Conservation (phyloP, 495 filamentous ascomycete genomes). For the Podospora pseudoanserina region DNA sequence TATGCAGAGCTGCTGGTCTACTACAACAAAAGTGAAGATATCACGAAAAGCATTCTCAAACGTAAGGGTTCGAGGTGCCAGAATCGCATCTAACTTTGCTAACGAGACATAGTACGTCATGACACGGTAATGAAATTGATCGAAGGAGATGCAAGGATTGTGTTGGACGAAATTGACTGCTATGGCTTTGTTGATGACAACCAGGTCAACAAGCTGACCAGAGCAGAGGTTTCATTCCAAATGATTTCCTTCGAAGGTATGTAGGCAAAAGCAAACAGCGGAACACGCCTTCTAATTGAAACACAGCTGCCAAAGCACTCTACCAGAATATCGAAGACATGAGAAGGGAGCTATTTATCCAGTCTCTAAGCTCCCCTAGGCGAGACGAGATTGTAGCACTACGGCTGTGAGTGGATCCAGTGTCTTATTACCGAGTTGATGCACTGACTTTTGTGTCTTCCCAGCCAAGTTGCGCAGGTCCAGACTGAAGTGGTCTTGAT, state of each 20-base stretch:
- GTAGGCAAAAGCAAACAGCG: no score
- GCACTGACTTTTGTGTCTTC: not conserved
- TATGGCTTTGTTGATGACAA: conserved; percentile 4
- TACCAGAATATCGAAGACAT: conserved; percentile 23
- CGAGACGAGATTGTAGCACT: conserved; percentile 22
- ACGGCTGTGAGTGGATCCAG: conserved; percentile 15
- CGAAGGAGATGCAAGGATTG: not conserved
- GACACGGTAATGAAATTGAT: not conserved
- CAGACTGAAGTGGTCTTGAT: conserved; percentile 24
- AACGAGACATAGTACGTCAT: not conserved
- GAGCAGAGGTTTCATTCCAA: conserved; percentile 6
- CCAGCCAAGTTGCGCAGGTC: conserved; percentile 21
- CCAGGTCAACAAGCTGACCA: conserved; percentile 2
- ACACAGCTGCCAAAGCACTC: conserved; percentile 14
- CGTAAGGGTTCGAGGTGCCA: not conserved
- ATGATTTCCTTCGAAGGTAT: conserved; percentile 9
- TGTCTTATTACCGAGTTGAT: not conserved
- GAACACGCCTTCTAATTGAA: not conserved
- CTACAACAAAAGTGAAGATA: not conserved
- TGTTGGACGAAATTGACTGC: conserved; percentile 15
- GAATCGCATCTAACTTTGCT: not conserved
- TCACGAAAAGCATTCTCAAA: conserved; percentile 8
- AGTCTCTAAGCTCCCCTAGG: conserved; percentile 17
- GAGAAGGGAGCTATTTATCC: conserved; percentile 24
- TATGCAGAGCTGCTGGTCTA: conserved; percentile 12